Base-by-base conservation (phyloP, 129 eudicot genomes). In the Scalesia atractyloides region DNA sequence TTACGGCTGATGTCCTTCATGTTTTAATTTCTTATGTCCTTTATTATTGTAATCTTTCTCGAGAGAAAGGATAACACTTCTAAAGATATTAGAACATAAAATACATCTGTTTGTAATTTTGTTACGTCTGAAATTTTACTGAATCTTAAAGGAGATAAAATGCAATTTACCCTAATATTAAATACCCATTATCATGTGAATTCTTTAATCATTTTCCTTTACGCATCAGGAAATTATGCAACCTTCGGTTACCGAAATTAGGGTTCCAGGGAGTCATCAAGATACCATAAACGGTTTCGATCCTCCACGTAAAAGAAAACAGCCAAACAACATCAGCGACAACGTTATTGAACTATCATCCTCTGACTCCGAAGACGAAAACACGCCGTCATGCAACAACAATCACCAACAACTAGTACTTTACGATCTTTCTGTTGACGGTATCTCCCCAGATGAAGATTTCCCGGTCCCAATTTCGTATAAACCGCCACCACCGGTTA, bases 381-480 rank as follows among this genome's bases (percentile, higher is more conserved):
- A 67, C 39, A 62, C 72, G 44, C 48, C 20, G 3, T 69, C 71
- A 64, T 71, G 58, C 37, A 82, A 76, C 52, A 74, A 79, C 81
- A 79, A 84, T 60, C 69, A 73, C 10, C 82, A 85, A 20, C 95
- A 88, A 54, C 53, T 91, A 44, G 92, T 88, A n/a, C 77, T 88
- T 47, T 91, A 91, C 51, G 79, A 86, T 66, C 88, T 89, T 73
- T 54, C 82, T 65, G 82, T 67, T 50, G 51, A 64, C 12, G 73
- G 50, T 52, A 76, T 51, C 16, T 52, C 43, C 24, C 78, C 64
- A 22, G 64, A 68, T 62, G 83, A 46, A 73, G 70, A 72, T 54
- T 71, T 56, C 69, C 66, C 80, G 1, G 76, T 73, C 56, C 88
- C 84, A 8, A 48, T 73, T 61, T 53, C 62, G 3, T 60, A 33